phyloP scores from a whole-genome alignment of 345 rosid genomes.

The Gossypium turneri region DNA sequence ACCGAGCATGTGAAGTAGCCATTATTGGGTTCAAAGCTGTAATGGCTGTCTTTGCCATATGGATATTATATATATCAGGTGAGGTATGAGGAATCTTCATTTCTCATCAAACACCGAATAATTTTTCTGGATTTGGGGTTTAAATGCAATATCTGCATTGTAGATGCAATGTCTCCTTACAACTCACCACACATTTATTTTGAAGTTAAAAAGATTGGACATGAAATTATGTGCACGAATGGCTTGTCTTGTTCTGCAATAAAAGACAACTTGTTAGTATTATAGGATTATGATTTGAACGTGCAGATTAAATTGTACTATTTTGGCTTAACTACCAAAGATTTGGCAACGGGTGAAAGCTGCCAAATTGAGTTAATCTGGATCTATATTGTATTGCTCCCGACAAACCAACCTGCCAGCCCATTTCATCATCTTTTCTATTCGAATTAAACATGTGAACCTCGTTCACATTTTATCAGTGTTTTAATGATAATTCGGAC shows the following conservation, averaged over 20 bases:
- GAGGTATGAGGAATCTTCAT: neutral
- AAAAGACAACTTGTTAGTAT: neutral
- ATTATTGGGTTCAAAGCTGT: neutral
- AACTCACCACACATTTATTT: neutral
- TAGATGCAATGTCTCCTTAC: neutral
- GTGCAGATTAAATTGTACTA: neutral
- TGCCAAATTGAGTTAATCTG: slow-evolving; percentile 3
- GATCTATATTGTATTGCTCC: neutral
- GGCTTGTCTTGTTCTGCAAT: slow-evolving; percentile 4
- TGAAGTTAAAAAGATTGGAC: neutral
- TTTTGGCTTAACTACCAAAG: neutral
- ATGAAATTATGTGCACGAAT: slow-evolving; percentile 8
- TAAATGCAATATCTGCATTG: neutral
- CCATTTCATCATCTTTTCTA: neutral
- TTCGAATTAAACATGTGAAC: neutral
- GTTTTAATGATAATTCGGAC: neutral
- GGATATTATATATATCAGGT: neutral
- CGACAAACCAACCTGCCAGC: slow-evolving; percentile 3
- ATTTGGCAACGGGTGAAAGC: neutral
- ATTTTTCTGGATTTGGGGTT: neutral
- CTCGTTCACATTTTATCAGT: neutral
- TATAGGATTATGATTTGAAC: neutral
- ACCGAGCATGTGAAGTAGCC: neutral
- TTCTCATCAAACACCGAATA: neutral
- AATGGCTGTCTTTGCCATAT: neutral